Base-by-base conservation (phyloP, 208 protist genomes). In the Wallacemonas collosoma region DNA sequence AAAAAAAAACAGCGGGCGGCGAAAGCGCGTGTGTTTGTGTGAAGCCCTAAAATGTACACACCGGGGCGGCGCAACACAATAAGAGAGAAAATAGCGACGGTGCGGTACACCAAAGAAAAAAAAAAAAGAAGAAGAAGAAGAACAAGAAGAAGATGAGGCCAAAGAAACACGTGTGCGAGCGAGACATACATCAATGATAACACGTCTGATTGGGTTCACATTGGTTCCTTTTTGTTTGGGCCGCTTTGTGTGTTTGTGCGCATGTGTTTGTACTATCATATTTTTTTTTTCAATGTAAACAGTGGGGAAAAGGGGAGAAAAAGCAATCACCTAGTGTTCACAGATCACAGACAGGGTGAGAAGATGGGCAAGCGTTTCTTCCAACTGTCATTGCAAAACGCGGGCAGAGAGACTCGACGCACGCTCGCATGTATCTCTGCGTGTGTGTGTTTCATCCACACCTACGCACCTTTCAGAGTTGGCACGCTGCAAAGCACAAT, bases 1-100 rank as follows among this genome's bases (percentile, higher is more conserved):
- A 47, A 63, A 76, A 73, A 69, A 47, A 76, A 73, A 67, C 39
- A 77, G 69, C 66, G 26, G 26, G 26, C 26, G 26, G 26, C 26
- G 26, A 26, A 26, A 26, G 26, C 26, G 26, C 26, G 26, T 26
- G 26, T 26, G 26, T 26, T 26, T 26, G 26, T 26, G 26, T 26
- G 26, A 26, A 26, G 26, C 26, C 26, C 26, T 26, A 26, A 26
- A 26, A 26, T 26, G 26, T 26, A 26, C 26, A 26, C 26, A 26
- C 26, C 26, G 26, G 26, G 61, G 38, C 58, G 14, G 26, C 6
- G 41, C 17, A 9, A 61, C 17, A 60, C 47, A 63, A 55, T 56
- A 64, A 75, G 51, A 70, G 58, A 41, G 38, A 71, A 70, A 74
- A 41, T 57, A 26, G 26, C 26, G 26, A 26, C 26, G 26, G 26